A percentile compares a stretch with the other conserved stretches of the same genome.
Evolutionary conservation across 192 early-diverging fungal genomes (phyloP).

Genomic region (Dispira parvispora): DNA sequence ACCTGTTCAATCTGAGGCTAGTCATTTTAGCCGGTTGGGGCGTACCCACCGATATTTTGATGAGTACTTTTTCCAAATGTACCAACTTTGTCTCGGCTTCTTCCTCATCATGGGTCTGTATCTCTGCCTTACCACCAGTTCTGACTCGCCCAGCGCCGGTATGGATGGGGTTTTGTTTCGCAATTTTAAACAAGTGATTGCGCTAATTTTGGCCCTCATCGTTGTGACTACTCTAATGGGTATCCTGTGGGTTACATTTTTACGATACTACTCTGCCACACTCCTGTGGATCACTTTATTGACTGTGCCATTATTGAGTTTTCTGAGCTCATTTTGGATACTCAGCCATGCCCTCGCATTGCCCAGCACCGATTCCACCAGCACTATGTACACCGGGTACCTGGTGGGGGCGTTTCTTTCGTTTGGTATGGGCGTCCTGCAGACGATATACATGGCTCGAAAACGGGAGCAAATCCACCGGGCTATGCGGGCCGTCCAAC

Average conservation of each 20-base stretch:
- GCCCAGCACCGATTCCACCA: not conserved
- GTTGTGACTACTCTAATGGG: not conserved
- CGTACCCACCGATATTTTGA: not conserved
- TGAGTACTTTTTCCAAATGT: not conserved
- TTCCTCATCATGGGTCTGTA: slow-evolving; percentile 1
- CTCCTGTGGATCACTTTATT: slow-evolving; percentile 4
- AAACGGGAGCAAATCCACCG: not conserved
- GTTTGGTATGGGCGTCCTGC: not conserved
- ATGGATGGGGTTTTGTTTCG: not conserved
- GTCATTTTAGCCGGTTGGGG: not conserved
- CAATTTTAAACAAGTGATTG: slow-evolving; percentile 3
- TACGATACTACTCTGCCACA: not conserved
- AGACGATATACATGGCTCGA: not conserved
- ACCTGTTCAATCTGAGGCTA: not conserved
- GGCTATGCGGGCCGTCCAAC: not conserved
- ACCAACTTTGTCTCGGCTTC: not conserved
- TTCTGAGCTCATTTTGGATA: not conserved
- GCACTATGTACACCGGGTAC: not conserved
- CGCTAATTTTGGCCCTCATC: not conserved
- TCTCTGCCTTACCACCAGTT: slow-evolving; percentile 1
- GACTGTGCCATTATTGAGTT: slow-evolving; percentile 2
- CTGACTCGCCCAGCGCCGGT: not conserved
- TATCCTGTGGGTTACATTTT: not conserved
- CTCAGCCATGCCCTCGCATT: not conserved
- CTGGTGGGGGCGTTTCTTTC: slow-evolving; percentile 1